Evolutionary conservation across 2,329 filamentous ascomycete genomes (phyloP).

Genomic region (Rutstroemia sydowiana): DNA sequence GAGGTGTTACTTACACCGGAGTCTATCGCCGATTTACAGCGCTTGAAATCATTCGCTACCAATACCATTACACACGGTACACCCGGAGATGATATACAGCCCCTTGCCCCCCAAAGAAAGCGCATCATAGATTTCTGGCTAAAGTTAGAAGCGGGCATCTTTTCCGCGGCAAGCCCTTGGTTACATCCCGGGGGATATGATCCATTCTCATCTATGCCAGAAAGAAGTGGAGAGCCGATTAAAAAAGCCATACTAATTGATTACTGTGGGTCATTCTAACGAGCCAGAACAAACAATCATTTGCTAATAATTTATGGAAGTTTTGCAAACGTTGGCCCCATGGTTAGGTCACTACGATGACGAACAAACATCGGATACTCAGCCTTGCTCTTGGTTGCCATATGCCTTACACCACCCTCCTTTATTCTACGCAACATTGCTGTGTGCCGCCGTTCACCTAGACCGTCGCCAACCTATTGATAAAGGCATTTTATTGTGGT

Average conservation of each 20-base stretch:
- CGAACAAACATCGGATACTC: not conserved
- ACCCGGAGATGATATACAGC: not conserved
- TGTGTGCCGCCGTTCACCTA: conserved; percentile 18
- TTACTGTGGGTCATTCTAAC: not conserved
- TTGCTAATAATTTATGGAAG: conserved; percentile 2
- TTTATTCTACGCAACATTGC: conserved; percentile 19
- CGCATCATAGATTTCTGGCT: not conserved
- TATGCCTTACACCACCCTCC: conserved; percentile 16
- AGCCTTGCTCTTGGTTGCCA: conserved; percentile 13
- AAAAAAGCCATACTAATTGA: conserved; percentile 4
- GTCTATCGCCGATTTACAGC: conserved; percentile 11
- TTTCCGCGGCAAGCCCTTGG: not conserved
- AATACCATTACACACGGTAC: not conserved
- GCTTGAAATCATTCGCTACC: not conserved
- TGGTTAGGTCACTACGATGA: conserved; percentile 18
- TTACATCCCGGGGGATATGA: not conserved
- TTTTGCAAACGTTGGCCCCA: conserved; percentile 13
- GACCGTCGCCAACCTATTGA: conserved; percentile 12
- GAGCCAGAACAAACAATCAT: not conserved
- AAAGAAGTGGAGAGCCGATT: not conserved
- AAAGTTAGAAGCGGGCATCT: not conserved
- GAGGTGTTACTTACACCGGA: conserved; percentile 16
- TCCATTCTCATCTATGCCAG: conserved; percentile 4
- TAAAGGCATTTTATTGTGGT: conserved; percentile 14
- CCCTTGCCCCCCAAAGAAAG: no score